Evolutionary conservation across 2,329 filamentous ascomycete genomes (phyloP).

Genomic region (Diaporthe humulicola): DNA sequence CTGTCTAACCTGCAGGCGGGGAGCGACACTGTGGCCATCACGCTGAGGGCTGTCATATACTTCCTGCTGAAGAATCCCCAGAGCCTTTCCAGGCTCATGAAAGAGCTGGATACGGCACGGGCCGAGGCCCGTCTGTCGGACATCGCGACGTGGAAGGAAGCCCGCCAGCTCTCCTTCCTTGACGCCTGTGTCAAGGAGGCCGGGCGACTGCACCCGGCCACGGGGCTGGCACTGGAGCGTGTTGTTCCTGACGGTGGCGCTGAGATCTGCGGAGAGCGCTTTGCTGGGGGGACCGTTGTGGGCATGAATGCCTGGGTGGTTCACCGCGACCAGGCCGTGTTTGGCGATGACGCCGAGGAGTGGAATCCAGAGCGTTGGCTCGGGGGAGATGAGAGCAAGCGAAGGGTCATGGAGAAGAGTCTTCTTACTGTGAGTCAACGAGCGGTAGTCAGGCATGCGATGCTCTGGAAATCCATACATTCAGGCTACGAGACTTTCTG

Average conservation of each 20-base stretch:
- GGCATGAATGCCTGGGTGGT: conserved; percentile 67
- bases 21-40: conserved; percentile 76
- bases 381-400: conserved; percentile 26
- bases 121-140: conserved; percentile 42
- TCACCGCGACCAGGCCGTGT: conserved; percentile 67
- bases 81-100: conserved; percentile 61
- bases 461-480: too few species aligned
- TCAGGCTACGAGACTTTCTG: background rate
- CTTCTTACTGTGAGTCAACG: background rate
- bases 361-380: conserved; percentile 72
- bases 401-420: background rate
- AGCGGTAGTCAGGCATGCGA: too few species aligned
- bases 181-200: conserved; percentile 50
- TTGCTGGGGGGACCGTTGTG: conserved; percentile 63
- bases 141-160: conserved; percentile 59
- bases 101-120: conserved; percentile 65
- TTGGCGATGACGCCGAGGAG: conserved; percentile 66
- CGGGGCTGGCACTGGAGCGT: conserved; percentile 43
- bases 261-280: conserved; percentile 64
- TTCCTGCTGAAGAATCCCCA: conserved; percentile 68
- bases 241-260: conserved; percentile 43
- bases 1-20: conserved; percentile 53
- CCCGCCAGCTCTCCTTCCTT: conserved; percentile 69
- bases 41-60: conserved; percentile 71
- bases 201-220: conserved; percentile 40